phyloP scores from a whole-genome alignment of 495 filamentous ascomycete species.

The Penicillium pancosmium region DNA sequence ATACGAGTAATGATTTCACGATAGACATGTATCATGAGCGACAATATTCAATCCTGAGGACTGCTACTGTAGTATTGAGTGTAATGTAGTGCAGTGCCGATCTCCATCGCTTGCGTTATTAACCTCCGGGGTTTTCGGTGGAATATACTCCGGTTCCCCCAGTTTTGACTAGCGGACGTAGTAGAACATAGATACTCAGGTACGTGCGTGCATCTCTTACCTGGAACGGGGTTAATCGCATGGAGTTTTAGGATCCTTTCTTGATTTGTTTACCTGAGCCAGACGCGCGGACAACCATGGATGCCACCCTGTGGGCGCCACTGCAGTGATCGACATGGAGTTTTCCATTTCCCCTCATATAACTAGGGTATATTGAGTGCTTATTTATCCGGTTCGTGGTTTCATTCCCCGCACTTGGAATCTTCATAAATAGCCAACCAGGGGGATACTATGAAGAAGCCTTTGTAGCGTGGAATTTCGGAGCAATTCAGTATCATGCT shows the following conservation, averaged over 20 bases:
- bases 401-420: slow-evolving; percentile 19
- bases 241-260: too few species aligned
- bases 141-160: not conserved
- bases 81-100: slow-evolving; percentile 1
- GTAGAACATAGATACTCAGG: too few species aligned
- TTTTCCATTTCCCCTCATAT: not conserved
- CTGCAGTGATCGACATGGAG: slow-evolving; percentile 16
- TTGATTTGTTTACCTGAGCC: too few species aligned
- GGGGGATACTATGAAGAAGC: not conserved
- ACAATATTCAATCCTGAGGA: slow-evolving; percentile 2
- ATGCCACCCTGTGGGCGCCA: too few species aligned
- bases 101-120: not conserved
- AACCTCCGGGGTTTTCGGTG: not conserved
- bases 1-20: slow-evolving; percentile 51
- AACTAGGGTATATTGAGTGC: not conserved
- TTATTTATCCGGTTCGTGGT: slow-evolving; percentile 8
- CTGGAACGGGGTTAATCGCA: too few species aligned
- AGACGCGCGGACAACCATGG: too few species aligned
- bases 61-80: slow-evolving; percentile 12
- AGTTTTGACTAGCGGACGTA: not conserved
- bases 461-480: not conserved
- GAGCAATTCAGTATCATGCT: slow-evolving; percentile 18
- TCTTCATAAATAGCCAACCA: not conserved
- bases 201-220: too few species aligned
- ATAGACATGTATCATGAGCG: slow-evolving; percentile 50